These are phyloP conservation scores for Cordyceps sp. DNA, from an alignment of 2,329 filamentous ascomycete genomes.

Conservation along the genomic window DNA sequence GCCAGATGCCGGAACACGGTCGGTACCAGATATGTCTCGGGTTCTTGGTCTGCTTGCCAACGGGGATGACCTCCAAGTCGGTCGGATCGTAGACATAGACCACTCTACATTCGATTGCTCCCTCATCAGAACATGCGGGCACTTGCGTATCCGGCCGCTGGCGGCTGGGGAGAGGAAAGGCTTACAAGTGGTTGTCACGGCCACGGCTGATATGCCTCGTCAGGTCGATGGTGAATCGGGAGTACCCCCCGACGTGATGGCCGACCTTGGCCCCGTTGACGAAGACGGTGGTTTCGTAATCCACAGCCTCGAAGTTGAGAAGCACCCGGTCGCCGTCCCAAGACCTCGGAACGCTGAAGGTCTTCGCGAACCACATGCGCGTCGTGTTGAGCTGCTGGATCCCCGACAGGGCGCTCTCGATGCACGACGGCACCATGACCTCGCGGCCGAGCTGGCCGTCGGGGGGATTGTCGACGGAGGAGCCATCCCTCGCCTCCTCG, in stretches of 20 bases:
- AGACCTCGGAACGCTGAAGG: constrained; percentile 28
- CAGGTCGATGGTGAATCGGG: constrained; percentile 41
- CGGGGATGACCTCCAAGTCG: constrained; percentile 41
- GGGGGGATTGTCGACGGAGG: constrained; percentile 5
- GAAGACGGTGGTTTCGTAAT: constrained; percentile 40
- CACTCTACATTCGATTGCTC: no score
- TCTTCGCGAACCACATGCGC: constrained; percentile 32
- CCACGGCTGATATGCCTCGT: constrained; percentile 25
- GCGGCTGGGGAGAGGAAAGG: no score
- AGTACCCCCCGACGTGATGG: constrained; percentile 44
- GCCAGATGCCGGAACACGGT: constrained; percentile 60
- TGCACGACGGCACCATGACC: constrained; percentile 24
- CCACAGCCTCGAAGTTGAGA: constrained; percentile 41
- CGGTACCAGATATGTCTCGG: constrained; percentile 54
- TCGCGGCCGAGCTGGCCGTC: constrained; percentile 16
- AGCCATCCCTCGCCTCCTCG: constrained; percentile 14
- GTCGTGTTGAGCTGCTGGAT: constrained; percentile 23
- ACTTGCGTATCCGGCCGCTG: no score
- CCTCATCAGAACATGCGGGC: no score
- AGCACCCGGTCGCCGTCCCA: constrained; percentile 29
- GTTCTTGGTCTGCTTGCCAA: constrained; percentile 45
- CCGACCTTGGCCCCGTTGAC: constrained; percentile 36
- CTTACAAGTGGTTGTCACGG: constrained; percentile 35
- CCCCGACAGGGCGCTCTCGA: constrained; percentile 30
- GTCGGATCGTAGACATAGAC: constrained; percentile 55